Percentiles rank a stretch among this genome's conserved stretches.
These are phyloP conservation scores for Salix arbutifolia DNA, from an alignment of 345 rosid species.

Conservation along the genomic window DNA sequence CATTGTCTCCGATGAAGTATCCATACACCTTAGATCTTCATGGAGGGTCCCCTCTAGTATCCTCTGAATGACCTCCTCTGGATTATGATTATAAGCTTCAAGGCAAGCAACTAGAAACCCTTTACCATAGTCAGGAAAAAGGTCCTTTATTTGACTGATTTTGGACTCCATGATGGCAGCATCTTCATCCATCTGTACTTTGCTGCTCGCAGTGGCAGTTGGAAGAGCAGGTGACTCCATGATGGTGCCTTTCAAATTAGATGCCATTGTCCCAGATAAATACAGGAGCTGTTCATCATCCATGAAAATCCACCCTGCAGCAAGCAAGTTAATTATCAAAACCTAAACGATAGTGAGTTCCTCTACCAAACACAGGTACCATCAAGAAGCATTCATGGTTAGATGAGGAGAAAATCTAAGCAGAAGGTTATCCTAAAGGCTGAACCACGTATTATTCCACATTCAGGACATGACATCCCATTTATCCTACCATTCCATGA, in stretches of 20 bases:
- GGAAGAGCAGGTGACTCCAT: constrained; percentile 37
- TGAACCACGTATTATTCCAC: no score
- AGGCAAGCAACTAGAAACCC: constrained; percentile 83
- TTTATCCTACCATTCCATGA: no score
- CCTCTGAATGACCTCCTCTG: constrained; percentile 92
- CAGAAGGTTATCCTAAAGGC: no score
- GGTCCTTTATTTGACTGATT: constrained; percentile 85
- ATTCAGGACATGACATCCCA: no score
- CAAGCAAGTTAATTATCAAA: constrained; percentile 1
- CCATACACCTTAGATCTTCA: constrained; percentile 60
- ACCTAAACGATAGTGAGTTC: not conserved
- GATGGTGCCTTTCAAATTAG: constrained; percentile 22
- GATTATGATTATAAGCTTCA: constrained; percentile 81
- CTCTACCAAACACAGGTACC: not conserved
- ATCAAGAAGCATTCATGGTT: not conserved
- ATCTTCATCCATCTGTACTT: constrained; percentile 58
- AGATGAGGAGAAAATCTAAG: no score
- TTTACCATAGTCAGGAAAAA: constrained; percentile 82
- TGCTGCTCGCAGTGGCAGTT: constrained; percentile 21
- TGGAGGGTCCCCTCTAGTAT: constrained; percentile 91
- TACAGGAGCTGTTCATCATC: constrained; percentile 79
- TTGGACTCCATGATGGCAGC: constrained; percentile 70
- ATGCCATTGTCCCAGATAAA: constrained; percentile 59
- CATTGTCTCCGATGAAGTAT: constrained; percentile 57
- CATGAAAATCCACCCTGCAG: constrained; percentile 78